Percentiles rank a stretch among this genome's conserved stretches.
phyloP scores from a whole-genome alignment of 2,329 filamentous ascomycete genomes.

The Aaosphaeria pasadenensis region DNA sequence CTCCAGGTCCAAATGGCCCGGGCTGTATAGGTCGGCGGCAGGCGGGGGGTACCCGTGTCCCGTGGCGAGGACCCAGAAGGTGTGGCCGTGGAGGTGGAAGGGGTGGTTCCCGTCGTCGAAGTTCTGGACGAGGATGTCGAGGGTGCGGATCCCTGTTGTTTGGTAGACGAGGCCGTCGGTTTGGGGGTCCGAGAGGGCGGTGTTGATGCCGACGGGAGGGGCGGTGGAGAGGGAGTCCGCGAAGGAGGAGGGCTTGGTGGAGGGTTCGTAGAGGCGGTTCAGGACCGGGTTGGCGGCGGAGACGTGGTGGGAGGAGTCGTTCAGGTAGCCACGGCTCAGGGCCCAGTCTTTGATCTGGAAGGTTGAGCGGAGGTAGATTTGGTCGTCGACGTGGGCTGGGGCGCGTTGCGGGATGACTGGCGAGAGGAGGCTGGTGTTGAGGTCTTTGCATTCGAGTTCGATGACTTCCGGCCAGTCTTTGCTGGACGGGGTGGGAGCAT shows the following conservation, averaged over 20 bases:
- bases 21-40: no score
- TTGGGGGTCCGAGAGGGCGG: slow-evolving; percentile 20
- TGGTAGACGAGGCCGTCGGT: slow-evolving; percentile 34
- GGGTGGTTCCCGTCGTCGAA: slow-evolving; percentile 42
- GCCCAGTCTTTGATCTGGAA: slow-evolving; percentile 60
- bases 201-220: slow-evolving; percentile 14
- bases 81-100: slow-evolving; percentile 54
- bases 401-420: slow-evolving; percentile 45
- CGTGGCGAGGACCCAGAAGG: slow-evolving; percentile 62
- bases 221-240: slow-evolving; percentile 4
- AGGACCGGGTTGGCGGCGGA: slow-evolving; percentile 50
- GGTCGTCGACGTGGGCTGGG: slow-evolving; percentile 49
- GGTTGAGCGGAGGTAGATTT: slow-evolving; percentile 55
- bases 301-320: slow-evolving; percentile 53
- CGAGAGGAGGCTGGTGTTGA: slow-evolving; percentile 46
- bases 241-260: slow-evolving; percentile 24
- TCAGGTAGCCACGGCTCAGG: slow-evolving; percentile 58
- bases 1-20: slow-evolving; percentile 13
- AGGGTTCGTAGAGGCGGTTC: slow-evolving; percentile 48
- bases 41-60: slow-evolving; percentile 20
- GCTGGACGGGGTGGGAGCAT: slow-evolving; percentile 33
- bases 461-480: slow-evolving; percentile 51
- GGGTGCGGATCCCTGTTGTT: slow-evolving; percentile 31
- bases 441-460: slow-evolving; percentile 51
- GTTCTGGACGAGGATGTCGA: slow-evolving; percentile 37